Evolutionary conservation across 441 rosid species (phyloP).

Genomic region (Croton laevigatus): DNA sequence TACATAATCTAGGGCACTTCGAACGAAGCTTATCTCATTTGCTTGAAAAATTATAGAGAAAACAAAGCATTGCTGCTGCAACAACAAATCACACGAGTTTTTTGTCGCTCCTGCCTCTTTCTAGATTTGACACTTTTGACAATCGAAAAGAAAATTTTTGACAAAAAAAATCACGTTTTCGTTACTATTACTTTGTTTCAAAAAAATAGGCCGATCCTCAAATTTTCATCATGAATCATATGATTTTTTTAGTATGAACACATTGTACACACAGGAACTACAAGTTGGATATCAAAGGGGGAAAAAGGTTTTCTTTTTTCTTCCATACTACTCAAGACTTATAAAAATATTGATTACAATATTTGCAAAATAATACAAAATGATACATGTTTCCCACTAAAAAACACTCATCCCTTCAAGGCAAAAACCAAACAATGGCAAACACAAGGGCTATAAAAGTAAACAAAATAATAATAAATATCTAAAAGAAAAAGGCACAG

Average conservation of each 20-base stretch:
- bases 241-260: neutral
- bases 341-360: slow-evolving; percentile 32
- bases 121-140: too few relatives aligned
- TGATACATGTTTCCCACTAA: slow-evolving; percentile 18
- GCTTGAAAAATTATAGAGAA: too few relatives aligned
- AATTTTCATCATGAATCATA: too few relatives aligned
- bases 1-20: too few relatives aligned
- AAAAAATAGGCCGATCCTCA: too few relatives aligned
- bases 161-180: too few relatives aligned
- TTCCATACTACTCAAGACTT: slow-evolving; percentile 18
- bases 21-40: too few relatives aligned
- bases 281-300: neutral
- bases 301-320: slow-evolving; percentile 16
- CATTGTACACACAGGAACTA: neutral
- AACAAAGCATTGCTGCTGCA: too few relatives aligned
- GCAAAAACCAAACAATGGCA: slow-evolving; percentile 19
- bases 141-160: too few relatives aligned
- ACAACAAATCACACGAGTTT: too few relatives aligned
- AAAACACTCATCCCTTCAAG: slow-evolving; percentile 26
- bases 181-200: too few relatives aligned
- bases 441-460: slow-evolving; percentile 14
- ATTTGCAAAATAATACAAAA: slow-evolving; percentile 25
- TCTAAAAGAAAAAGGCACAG: slow-evolving; percentile 8
- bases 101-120: too few relatives aligned
- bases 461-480: neutral